A percentile compares a stretch with the other conserved stretches of the same genome.
These are phyloP conservation scores for Helminthosporium solani DNA, from an alignment of 2,329 filamentous ascomycete species.

Conservation along the genomic window DNA sequence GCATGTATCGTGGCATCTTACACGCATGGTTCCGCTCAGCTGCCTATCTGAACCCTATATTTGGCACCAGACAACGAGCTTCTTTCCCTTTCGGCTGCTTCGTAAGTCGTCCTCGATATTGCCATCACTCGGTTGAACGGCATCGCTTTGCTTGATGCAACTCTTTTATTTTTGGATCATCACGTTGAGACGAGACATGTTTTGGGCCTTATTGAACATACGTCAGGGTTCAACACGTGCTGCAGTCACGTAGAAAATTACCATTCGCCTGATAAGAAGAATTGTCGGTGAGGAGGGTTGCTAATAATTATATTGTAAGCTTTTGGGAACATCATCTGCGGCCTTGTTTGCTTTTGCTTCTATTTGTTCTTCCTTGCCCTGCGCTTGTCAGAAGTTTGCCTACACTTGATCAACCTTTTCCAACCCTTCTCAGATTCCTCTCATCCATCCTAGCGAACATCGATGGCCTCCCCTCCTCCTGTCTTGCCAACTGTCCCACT, in stretches of 20 bases:
- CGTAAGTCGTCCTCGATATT: neutral
- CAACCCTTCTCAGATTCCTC: neutral
- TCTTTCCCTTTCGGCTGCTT: neutral
- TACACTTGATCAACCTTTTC: too few species aligned
- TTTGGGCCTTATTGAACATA: neutral
- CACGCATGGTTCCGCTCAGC: neutral
- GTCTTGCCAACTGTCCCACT: neutral
- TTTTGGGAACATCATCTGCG: too few species aligned
- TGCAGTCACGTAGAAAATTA: neutral
- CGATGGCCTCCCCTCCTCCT: neutral
- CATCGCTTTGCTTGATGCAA: neutral
- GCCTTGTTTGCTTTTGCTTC: too few species aligned
- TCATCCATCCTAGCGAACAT: neutral
- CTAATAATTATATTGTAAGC: too few species aligned
- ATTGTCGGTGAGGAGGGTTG: too few species aligned
- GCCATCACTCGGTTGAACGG: neutral
- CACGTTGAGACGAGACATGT: neutral
- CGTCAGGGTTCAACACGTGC: neutral
- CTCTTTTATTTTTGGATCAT: conserved; percentile 1
- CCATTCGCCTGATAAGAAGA: neutral
- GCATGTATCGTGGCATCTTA: neutral
- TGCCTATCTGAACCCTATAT: neutral
- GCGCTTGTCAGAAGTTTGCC: too few species aligned
- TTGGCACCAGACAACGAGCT: neutral
- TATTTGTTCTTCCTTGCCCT: too few species aligned